Evolutionary conservation across 768 basidiomycete species (phyloP).

Genomic region (Phylloporus sp.): DNA sequence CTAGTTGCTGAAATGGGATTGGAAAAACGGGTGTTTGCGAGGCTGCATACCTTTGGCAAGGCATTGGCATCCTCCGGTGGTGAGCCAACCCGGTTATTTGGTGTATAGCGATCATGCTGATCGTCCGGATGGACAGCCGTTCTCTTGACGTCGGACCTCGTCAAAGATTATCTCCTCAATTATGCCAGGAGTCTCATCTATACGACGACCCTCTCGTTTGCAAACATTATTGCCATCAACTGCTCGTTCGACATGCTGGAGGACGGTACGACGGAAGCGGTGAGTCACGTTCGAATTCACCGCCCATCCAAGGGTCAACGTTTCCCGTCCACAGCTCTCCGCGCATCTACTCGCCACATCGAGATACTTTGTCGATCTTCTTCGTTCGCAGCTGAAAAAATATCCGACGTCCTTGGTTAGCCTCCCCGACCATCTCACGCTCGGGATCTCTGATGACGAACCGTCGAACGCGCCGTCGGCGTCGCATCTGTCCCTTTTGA

Average conservation of each 20-base stretch:
- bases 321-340: constrained; percentile 27
- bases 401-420: constrained; percentile 25
- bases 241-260: constrained; percentile 77
- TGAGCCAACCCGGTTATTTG: constrained; percentile 34
- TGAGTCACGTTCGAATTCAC: constrained; percentile 8
- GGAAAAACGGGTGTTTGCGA: constrained; percentile 64
- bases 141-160: constrained; percentile 61
- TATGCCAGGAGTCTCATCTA: constrained; percentile 90
- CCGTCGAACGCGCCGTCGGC: background rate
- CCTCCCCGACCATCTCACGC: constrained; percentile 22
- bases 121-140: constrained; percentile 48
- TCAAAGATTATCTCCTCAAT: constrained; percentile 84
- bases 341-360: constrained; percentile 20
- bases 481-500: constrained; percentile 24
- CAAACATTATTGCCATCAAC: constrained; percentile 69
- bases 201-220: constrained; percentile 78
- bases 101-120: background rate
- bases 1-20: constrained; percentile 66
- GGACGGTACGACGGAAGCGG: constrained; percentile 58
- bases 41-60: constrained; percentile 92
- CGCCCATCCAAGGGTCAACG: constrained; percentile 21
- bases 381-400: constrained; percentile 28
- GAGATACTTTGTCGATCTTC: constrained; percentile 30
- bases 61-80: constrained; percentile 83
- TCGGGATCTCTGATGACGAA: background rate